These are phyloP conservation scores for Anthostomella pinea DNA, from an alignment of 2,329 filamentous ascomycete genomes.

Conservation along the genomic window DNA sequence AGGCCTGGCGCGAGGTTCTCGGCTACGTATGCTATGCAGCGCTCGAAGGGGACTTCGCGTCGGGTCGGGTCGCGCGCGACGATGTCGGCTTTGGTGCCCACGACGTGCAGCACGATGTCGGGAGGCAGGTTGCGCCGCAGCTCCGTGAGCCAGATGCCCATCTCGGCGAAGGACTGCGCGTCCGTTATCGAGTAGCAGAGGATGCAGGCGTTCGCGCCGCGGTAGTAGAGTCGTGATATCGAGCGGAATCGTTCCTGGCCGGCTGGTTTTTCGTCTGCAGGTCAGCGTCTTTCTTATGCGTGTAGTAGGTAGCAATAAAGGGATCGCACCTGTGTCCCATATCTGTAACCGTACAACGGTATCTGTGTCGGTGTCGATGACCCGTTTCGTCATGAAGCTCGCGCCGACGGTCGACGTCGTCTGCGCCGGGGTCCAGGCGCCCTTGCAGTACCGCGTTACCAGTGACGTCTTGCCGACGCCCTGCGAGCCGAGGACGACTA, in stretches of 20 bases:
- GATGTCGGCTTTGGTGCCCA: constrained; percentile 90
- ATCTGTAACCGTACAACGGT: constrained; percentile 89
- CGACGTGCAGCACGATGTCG: constrained; percentile 87
- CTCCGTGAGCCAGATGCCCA: constrained; percentile 88
- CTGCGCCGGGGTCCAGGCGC: constrained; percentile 64
- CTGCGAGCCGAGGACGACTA: constrained; percentile 76
- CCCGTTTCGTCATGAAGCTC: constrained; percentile 75
- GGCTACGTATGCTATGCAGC: constrained; percentile 92
- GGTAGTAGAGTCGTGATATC: constrained; percentile 94
- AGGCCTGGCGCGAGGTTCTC: constrained; percentile 79
- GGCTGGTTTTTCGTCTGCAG: constrained; percentile 40
- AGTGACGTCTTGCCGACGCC: constrained; percentile 78
- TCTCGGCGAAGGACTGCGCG: constrained; percentile 80
- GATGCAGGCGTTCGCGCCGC: constrained; percentile 89
- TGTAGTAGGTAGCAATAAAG: neutral
- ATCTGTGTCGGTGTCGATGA: constrained; percentile 79
- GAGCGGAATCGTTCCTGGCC: constrained; percentile 94
- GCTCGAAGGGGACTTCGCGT: constrained; percentile 87
- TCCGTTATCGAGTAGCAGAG: constrained; percentile 94
- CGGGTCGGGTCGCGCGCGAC: constrained; percentile 77
- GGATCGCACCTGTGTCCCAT: constrained; percentile 74
- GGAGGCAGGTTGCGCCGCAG: constrained; percentile 73
- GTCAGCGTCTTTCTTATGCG: constrained; percentile 10
- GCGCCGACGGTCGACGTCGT: constrained; percentile 73
- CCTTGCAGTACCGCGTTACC: constrained; percentile 73